Evolutionary conservation across 331 rosid genomes (phyloP), one percentile per base, ranked within the genome.

Genomic region (Arachis monticola): DNA sequence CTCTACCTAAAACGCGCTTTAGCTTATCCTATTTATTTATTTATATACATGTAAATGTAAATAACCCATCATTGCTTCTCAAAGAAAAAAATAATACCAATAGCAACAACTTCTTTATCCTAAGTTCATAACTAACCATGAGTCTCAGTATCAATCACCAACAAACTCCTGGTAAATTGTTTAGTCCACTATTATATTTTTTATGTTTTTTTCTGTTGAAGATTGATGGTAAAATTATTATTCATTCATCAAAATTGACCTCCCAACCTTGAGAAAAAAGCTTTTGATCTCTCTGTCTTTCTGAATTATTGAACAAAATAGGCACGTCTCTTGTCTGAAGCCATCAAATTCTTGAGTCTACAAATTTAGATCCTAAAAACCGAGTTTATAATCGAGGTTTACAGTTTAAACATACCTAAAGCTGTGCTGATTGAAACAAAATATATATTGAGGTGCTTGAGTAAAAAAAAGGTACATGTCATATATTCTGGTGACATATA

Each of bases 41-140:
- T 48, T 44, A 27, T 17, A 27, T 7, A 27, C 55, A 9, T 40
- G 3, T 10, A 10, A 35, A 35, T 35, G 40, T 35, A 35, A 35
- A 35, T 35, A 35, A 35, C 40, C 55, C 30, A 11, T 51, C 50
- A 4, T 0, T 6, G 30, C 2, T 30, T 46, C 22, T 17, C 22
- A 17, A 17, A 17, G 22, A 17, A 17, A 17, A 17, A 17, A 17
- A 17, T 17, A 17, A 17, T 17, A 17, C 22, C 22, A 17, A 17
- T 17, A 17, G 22, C 22, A 17, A 48, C 61, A 48, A 31, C 48
- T 5, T 1, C 8, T 6, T 8, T 8, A 44, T 44, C 48, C n/a
- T 48, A 61, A 45, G 5, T 17, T 55, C 60, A 72, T 66, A 58
- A n/a, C 40, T 73, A 81, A 48, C 52, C 59, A 82, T 82, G 85